A percentile compares a stretch with the other conserved stretches of the same genome.
These are phyloP conservation scores for Venturia carpophila DNA, from an alignment of 2,329 filamentous ascomycete species.

Conservation along the genomic window DNA sequence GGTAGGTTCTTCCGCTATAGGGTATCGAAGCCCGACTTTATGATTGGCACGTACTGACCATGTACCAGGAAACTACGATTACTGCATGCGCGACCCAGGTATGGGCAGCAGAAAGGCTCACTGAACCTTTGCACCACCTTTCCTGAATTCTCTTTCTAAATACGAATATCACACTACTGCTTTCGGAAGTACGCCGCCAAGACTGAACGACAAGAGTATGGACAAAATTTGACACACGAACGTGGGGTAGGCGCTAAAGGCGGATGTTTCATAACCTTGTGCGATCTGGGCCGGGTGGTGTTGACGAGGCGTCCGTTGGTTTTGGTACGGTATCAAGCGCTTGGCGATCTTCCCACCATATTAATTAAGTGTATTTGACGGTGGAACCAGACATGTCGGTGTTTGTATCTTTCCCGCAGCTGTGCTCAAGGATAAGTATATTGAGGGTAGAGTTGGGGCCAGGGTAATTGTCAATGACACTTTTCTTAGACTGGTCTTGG, in stretches of 20 bases:
- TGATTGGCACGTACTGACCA: neutral
- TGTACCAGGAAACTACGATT: slow-evolving; percentile 22
- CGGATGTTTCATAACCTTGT: too few species aligned
- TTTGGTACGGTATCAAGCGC: too few species aligned
- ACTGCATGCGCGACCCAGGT: slow-evolving; percentile 24
- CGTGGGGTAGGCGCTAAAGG: too few species aligned
- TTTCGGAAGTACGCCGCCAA: neutral
- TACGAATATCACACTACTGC: neutral
- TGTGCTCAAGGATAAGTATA: neutral
- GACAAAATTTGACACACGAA: neutral
- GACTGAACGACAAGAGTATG: neutral
- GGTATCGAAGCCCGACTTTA: too few species aligned
- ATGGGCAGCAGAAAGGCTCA: slow-evolving; percentile 7
- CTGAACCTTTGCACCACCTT: neutral
- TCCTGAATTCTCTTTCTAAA: neutral
- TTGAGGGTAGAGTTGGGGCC: neutral
- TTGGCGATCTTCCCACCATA: neutral
- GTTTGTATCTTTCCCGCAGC: neutral
- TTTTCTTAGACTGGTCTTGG: too few species aligned
- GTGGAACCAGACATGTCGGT: neutral
- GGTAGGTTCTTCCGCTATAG: neutral
- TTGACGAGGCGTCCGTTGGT: too few species aligned
- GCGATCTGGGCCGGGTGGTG: too few species aligned
- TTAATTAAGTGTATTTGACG: neutral
- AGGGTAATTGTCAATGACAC: neutral